Base-by-base conservation (phyloP, 1,284 basidiomycete genomes). In the Peniophora sp. region DNA sequence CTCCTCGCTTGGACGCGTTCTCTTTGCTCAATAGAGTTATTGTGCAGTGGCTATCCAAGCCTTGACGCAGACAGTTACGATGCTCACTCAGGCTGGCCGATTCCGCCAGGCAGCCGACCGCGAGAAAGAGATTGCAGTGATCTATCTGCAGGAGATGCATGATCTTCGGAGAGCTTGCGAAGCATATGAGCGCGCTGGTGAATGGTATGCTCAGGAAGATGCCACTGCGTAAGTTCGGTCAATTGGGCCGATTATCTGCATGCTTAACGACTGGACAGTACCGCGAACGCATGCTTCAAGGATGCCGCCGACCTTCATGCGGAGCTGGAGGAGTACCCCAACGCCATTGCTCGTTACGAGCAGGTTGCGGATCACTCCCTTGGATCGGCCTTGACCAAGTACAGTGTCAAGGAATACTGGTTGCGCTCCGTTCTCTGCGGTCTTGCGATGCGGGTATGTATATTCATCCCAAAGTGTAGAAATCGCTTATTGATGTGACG, bases 341-440 rank as follows among this genome's bases (percentile, higher is more conserved):
- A 83, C 55, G 94, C 97, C 2, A 92, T 98, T 61, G 78, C 85
- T 56, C 84, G 85, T 55, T 97, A 97, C 64, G 87, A 92, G 63
- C 84, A 89, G 61, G 94, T 99, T 45, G 97, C 95, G 1, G 79
- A 89, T 56, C 85, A 90, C 67, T 92, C 89, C 16, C 72, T 99
- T 47, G 74, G 74, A 2, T 93, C 89, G 49, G 77, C 87, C 17
- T 72, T 99, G 59, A 99, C 97, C n/a, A 93, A 93, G 69, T 99
- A 97, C 73, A 94, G 90, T 56, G 96, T 98, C 60, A 99, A 98
- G 71, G 96, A 99, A 63, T 97, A 97, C 66, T 98, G 93, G 86
- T 75, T 99, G 44, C 81, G 86, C 59, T 81, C 94, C 2, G 84
- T 83, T 32, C 71, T 99, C 23, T 99, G 96, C 65, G 90, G 90